Base-by-base conservation (phyloP, 2,329 filamentous ascomycete genomes). In the Niveomyces coronatus region DNA sequence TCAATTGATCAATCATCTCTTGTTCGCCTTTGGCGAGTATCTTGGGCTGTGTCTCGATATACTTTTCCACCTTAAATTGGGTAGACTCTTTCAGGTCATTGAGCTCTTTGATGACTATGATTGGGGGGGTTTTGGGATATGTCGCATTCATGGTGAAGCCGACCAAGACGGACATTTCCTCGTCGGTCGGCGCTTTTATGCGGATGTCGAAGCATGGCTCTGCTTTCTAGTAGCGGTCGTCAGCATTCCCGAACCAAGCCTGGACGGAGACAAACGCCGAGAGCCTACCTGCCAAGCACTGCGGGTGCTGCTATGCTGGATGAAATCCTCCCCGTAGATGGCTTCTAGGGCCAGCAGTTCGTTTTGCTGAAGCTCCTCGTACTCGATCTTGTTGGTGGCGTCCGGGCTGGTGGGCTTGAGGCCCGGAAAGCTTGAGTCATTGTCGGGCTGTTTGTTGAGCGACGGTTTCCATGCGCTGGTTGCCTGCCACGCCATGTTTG, bases 251-350 rank as follows among this genome's bases (percentile, higher is more conserved):
- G 27, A 37, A n/a, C n/a, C 16, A 27, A 45, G 28, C 35, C 26
- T 26, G 31, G 32, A 60, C 23, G 26, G 39, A 26, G 32, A 20
- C 8, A 32, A 16, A 28, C 67, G 53, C n/a, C n/a, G n/a, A n/a
- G n/a, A n/a, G n/a, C n/a, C n/a, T 69, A 85, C 83, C 69, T 93
- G 87, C 89, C 89, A 96, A 28, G 87, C 88, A 48, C 76, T 71
- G 43, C 78, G 75, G 42, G 74, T 74, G 35, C 74, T 73, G 52
- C 81, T 75, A 50, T 86, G 74, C 55, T 82, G 77, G 49, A 82
- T 70, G 53, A 86, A 95, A 54, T 95, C 88, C 43, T 94, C 85
- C 48, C 80, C 82, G 54, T 91, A 96, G 35, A 96, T 93, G 29
- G 89, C 84, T 51, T 82, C 73, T 42, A 96, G 69, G 31, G 79